Evolutionary conservation across 2,329 filamentous ascomycete species (phyloP).

Genomic region (Calonectria pteridis): DNA sequence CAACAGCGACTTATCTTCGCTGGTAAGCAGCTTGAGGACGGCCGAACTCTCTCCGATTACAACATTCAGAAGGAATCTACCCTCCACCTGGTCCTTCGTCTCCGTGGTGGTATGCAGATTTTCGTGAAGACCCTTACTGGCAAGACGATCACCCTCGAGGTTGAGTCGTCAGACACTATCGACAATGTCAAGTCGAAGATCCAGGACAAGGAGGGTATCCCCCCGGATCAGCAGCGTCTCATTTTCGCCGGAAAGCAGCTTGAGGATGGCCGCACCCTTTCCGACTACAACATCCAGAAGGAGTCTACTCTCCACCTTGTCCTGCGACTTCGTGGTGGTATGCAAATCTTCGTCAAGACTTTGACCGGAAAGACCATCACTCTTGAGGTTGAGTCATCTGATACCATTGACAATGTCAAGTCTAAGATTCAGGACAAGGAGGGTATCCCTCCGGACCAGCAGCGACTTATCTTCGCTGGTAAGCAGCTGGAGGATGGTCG

Average conservation of each 20-base stretch:
- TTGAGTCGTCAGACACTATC: constrained; percentile 90
- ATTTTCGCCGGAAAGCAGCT: constrained; percentile 96
- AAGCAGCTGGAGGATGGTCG: constrained; percentile 97
- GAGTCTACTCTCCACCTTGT: constrained; percentile 86
- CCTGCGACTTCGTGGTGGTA: constrained; percentile 84
- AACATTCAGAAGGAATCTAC: constrained; percentile 96
- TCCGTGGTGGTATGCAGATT: constrained; percentile 91
- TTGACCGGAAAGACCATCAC: constrained; percentile 97
- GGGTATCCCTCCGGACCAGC: constrained; percentile 95
- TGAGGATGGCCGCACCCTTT: constrained; percentile 90
- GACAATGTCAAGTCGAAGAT: constrained; percentile 97
- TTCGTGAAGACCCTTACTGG: constrained; percentile 90
- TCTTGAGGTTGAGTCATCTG: constrained; percentile 87
- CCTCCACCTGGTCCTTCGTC: constrained; percentile 86
- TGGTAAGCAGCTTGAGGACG: constrained; percentile 95
- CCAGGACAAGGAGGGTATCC: constrained; percentile 92
- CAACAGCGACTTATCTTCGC: constrained; percentile 97
- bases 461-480: constrained; percentile 94
- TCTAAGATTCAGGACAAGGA: constrained; percentile 99
- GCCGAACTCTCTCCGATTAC: constrained; percentile 90
- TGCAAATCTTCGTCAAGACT: constrained; percentile 84
- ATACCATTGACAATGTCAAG: constrained; percentile 98
- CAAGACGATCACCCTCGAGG: constrained; percentile 94
- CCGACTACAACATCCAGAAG: constrained; percentile 98
- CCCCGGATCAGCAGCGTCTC: constrained; percentile 92